phyloP scores from a whole-genome alignment of 768 basidiomycete species.

The Kwoniella europaea region DNA sequence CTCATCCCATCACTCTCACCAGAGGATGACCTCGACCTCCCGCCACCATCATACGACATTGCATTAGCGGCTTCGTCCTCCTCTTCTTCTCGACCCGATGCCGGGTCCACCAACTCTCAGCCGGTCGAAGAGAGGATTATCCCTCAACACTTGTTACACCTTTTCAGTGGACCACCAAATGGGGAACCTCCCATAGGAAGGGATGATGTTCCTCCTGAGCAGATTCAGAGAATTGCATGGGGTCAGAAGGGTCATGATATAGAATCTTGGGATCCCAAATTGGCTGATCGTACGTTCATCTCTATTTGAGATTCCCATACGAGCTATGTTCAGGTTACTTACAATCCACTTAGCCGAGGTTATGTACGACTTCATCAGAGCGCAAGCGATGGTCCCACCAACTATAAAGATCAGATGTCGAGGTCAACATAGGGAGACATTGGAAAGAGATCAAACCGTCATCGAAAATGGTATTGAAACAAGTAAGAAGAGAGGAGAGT shows the following conservation, averaged over 20 bases:
- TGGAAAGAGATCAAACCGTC: constrained; percentile 70
- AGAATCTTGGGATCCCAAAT: constrained; percentile 24
- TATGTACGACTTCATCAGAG: constrained; percentile 73
- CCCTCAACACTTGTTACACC: constrained; percentile 26
- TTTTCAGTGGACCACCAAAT: constrained; percentile 37
- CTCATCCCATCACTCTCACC: constrained; percentile 9
- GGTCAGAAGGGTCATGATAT: constrained; percentile 8
- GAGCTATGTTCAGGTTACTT: background rate
- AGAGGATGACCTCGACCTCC: constrained; percentile 12
- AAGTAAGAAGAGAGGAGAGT: constrained; percentile 32
- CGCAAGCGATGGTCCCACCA: constrained; percentile 60
- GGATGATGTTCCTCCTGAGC: constrained; percentile 5
- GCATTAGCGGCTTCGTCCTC: constrained; percentile 16
- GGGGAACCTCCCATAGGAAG: constrained; percentile 30
- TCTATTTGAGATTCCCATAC: background rate
- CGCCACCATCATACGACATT: constrained; percentile 28
- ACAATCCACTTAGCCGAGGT: constrained; percentile 65
- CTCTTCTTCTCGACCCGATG: constrained; percentile 2
- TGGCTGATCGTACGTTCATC: constrained; percentile 37
- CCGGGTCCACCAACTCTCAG: constrained; percentile 1
- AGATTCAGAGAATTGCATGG: constrained; percentile 16
- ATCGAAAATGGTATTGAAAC: constrained; percentile 59
- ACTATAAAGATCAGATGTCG: constrained; percentile 30
- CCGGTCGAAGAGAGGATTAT: constrained; percentile 5
- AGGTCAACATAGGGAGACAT: constrained; percentile 65